Evolutionary conservation across 352 stramenopile species (phyloP), one percentile per base, ranked within the genome.

Genomic region (Globisporangium acanthophoron): DNA sequence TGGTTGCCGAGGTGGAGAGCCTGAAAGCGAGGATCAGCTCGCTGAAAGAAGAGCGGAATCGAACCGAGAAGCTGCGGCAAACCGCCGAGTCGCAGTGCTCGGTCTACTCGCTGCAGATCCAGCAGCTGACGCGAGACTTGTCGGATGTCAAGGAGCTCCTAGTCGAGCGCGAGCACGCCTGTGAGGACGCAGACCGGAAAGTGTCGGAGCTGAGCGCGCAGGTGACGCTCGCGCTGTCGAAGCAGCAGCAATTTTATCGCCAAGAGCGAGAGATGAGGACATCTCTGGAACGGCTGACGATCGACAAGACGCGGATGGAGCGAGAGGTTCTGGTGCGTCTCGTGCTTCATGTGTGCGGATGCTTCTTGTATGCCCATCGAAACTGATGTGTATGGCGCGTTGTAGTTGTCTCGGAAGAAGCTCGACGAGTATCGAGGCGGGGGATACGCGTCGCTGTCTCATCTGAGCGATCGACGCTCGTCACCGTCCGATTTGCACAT

Each of bases 221-320:
- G 53, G 64, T 92, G 4, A 85, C 77, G 15, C 64, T 80, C n/a
- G 71, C 79, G 8, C 55, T 92, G 9, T 86, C 81, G 13, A 90
- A 86, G 45, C 81, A 92, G 41, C 79, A 92, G 33, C 79, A 88
- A 27, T 78, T 87, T 37, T 85, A 88, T 45, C 69, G 79, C 18
- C 77, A 88, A 60, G 81, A 92, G 45, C 76, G 80, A 11, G 79
- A 92, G 39, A 62, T 90, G 52, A 68, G 78, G 27, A 83, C 74
- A 15, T 54, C 78, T 6, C 47, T 88, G 18, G 81, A 92, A 40
- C 62, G 78, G 24, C 64, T 80, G 58, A 82, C 74, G 31, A 62
- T 92, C 3, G 81, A 90, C 45, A 81, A 82, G 57, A 73, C 78
- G 48, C 65, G 81, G 7, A 70, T 88, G 43, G 78, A 92, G 56